Conservation (phyloP, 768 basidiomycete genomes). For the Rhizopogon salebrosus region DNA sequence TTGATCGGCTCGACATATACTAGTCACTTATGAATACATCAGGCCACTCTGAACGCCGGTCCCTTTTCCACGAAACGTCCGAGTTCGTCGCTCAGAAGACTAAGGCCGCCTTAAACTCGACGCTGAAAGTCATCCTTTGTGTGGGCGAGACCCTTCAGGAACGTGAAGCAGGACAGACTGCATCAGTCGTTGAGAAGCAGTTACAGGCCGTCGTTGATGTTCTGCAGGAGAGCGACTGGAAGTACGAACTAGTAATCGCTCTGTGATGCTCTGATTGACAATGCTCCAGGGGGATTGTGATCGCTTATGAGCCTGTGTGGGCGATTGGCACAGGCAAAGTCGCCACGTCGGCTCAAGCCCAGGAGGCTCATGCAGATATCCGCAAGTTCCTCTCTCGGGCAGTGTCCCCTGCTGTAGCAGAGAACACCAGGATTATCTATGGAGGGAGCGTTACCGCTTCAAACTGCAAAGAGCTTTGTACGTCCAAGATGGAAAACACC, state of each 20-base stretch:
- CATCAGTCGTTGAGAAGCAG: conserved; percentile 76
- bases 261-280: background rate
- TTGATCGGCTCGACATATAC: background rate
- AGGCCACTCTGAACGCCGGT: conserved; percentile 96
- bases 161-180: conserved; percentile 76
- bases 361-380: conserved; percentile 83
- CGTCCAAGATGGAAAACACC: conserved; percentile 21
- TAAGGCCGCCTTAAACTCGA: conserved; percentile 68
- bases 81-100: conserved; percentile 83
- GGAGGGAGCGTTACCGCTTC: conserved; percentile 90
- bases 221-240: conserved; percentile 70
- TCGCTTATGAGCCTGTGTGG: conserved; percentile 98
- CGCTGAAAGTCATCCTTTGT: conserved; percentile 88
- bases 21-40: conserved; percentile 1
- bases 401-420: conserved; percentile 67
- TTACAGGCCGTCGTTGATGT: conserved; percentile 68
- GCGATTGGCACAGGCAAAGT: conserved; percentile 98
- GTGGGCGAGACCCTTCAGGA: conserved; percentile 91
- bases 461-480: conserved; percentile 86
- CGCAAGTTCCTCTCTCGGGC: conserved; percentile 64
- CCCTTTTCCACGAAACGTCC: conserved; percentile 86
- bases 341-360: conserved; percentile 87
- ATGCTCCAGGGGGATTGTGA: conserved; percentile 68
- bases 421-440: conserved; percentile 83
- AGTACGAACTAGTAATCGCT: conserved; percentile 39